These are phyloP conservation scores for Collybia sp. DNA, from an alignment of 768 basidiomycete species.

Conservation along the genomic window DNA sequence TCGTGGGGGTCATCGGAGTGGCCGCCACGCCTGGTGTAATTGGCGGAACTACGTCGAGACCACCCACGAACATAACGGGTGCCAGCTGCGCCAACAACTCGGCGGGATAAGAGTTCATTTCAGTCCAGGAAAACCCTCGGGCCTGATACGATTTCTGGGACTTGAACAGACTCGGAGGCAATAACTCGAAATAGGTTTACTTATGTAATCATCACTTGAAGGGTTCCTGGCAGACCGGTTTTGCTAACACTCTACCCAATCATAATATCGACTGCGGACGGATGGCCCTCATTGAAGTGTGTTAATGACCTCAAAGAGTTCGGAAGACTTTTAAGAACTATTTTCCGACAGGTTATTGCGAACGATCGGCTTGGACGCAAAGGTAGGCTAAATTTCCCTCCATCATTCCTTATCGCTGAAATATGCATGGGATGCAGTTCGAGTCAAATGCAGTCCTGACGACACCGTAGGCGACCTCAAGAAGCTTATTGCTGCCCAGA, in stretches of 20 bases:
- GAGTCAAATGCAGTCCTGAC: conserved; percentile 91
- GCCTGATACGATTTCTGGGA: neutral
- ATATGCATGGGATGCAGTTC: conserved; percentile 36
- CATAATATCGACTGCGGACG: too few species aligned
- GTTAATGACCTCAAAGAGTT: too few species aligned
- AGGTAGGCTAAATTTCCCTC: conserved; percentile 46
- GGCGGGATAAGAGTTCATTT: conserved; percentile 90
- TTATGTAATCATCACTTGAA: too few species aligned
- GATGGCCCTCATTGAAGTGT: too few species aligned
- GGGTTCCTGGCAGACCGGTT: too few species aligned
- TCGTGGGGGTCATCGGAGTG: conserved; percentile 15
- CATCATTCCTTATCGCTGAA: conserved; percentile 19
- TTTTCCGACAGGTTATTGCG: conserved; percentile 68
- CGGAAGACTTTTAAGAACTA: too few species aligned
- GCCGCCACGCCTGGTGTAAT: conserved; percentile 14
- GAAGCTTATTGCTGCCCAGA: conserved; percentile 95
- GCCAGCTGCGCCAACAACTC: conserved; percentile 86
- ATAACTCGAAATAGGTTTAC: too few species aligned
- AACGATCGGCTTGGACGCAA: conserved; percentile 95
- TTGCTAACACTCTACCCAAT: too few species aligned
- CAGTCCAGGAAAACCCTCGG: conserved; percentile 1
- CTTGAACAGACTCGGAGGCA: too few species aligned
- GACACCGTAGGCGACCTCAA: conserved; percentile 98
- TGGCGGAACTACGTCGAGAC: conserved; percentile 47
- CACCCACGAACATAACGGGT: conserved; percentile 94